Base-by-base conservation (phyloP, 495 filamentous ascomycete species). In the Aspergillus indologenus region DNA sequence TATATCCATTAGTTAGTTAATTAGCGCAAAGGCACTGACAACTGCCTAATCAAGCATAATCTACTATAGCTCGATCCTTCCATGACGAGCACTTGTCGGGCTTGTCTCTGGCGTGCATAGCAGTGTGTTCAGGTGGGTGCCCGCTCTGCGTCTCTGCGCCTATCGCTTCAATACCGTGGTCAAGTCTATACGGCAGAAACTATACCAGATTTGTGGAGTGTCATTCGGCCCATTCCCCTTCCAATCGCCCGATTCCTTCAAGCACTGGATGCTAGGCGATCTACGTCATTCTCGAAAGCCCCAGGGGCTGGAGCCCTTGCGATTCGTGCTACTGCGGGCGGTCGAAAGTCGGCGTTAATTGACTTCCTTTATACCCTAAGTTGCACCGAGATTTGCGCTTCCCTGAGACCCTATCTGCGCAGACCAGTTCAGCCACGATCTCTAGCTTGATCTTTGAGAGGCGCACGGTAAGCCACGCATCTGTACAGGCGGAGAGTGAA, bases 371-470 rank as follows among this genome's bases (percentile, higher is more conserved):
- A 3, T 4, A 40, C 34, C 34, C 34, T 40, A 40, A 40, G 7
- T 40, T 14, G 34, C 34, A 40, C 12, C 34, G 5, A 40, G 34
- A 40, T 40, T 40, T 11, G 7, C n/a, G n/a, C 48, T 51, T 11
- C 48, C 48, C 22, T 17, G 48, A 18, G 21, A 26, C 48, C 5
- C 48, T 51, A 51, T 29, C 48, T 51, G 24, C 24, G 24, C 48
- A 15, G 48, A 18, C 48, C 31, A n/a, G 17, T 29, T 51, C 48
- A 51, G 48, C 48, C 48, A 51, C 48, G 29, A 18, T 29, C 23
- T 18, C 9, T 17, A 15, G 3, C 19, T 20, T 29, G 3, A 29
- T 29, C 18, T 47, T 21, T 11, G 18, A 48, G 12, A 22, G 19
- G 19, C 19, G 46, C n/a, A n/a, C 20, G 4, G 18, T 48, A 48